A percentile compares a stretch with the other conserved stretches of the same genome.
Evolutionary conservation across 2,329 filamentous ascomycete species (phyloP).

Genomic region (Epichloe baconii): DNA sequence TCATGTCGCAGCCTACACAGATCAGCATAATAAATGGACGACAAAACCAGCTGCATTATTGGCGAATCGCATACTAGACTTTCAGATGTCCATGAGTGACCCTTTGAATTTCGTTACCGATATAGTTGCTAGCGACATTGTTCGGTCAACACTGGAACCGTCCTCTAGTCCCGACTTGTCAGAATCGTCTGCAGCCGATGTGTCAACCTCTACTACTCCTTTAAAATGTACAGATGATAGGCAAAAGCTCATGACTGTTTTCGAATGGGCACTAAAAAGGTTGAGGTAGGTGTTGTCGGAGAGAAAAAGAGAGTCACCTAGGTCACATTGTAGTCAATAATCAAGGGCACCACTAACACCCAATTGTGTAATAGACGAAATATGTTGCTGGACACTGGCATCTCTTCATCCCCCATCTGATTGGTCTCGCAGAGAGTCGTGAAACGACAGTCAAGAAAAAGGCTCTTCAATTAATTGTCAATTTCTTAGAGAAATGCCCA

Average conservation of each 20-base stretch:
- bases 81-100: constrained; percentile 11
- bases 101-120: constrained; percentile 32
- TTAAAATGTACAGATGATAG: not conserved
- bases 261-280: constrained; percentile 7
- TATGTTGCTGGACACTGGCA: constrained; percentile 40
- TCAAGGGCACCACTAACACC: not conserved
- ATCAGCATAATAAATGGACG: constrained; percentile 25
- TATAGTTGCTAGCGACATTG: constrained; percentile 46
- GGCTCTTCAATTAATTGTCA: constrained; percentile 40
- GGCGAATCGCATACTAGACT: constrained; percentile 20
- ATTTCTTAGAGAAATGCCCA: constrained; percentile 43
- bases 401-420: constrained; percentile 54
- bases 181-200: not conserved
- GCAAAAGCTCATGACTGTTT: not conserved
- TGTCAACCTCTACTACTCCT: not conserved
- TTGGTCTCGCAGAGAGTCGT: constrained; percentile 55
- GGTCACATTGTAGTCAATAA: not conserved
- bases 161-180: constrained; percentile 18
- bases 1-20: constrained; percentile 18
- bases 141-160: constrained; percentile 54
- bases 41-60: constrained; percentile 16
- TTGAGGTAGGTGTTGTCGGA: constrained; percentile 2
- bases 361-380: constrained; percentile 1
- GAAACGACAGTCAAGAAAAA: constrained; percentile 36
- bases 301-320: not conserved